These are phyloP conservation scores for Sporobolomyces roseus DNA, from an alignment of 768 basidiomycete species.

Conservation along the genomic window DNA sequence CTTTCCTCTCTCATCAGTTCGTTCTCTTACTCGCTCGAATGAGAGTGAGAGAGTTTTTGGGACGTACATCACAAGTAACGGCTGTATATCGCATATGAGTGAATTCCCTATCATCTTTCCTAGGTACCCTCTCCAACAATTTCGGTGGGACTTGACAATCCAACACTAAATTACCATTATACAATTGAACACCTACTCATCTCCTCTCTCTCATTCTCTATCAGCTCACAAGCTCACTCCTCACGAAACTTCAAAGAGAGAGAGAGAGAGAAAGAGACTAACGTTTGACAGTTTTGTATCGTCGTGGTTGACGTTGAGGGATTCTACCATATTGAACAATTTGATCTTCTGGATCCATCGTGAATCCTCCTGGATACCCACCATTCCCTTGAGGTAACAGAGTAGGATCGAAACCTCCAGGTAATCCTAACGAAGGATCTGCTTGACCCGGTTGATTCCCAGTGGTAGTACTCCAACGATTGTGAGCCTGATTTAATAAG, in stretches of 20 bases:
- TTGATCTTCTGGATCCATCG: constrained; percentile 23
- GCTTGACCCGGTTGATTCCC: constrained; percentile 18
- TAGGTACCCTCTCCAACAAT: constrained; percentile 73
- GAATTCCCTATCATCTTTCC: constrained; percentile 78
- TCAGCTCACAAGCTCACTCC: no score
- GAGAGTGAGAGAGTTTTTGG: no score
- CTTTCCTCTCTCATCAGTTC: no score
- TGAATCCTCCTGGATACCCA: neutral
- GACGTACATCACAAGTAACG: constrained; percentile 71
- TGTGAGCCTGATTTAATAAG: constrained; percentile 2
- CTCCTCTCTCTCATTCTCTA: no score
- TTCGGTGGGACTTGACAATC: constrained; percentile 89
- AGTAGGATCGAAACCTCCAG: constrained; percentile 25
- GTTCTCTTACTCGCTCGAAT: neutral
- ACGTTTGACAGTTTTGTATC: constrained; percentile 90
- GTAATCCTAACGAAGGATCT: constrained; percentile 18
- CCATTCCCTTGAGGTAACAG: constrained; percentile 50
- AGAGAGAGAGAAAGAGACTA: constrained; percentile 58
- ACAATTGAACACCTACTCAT: constrained; percentile 54
- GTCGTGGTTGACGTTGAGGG: constrained; percentile 79
- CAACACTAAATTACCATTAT: constrained; percentile 84
- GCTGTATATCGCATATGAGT: constrained; percentile 95
- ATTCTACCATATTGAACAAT: constrained; percentile 72
- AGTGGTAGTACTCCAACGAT: constrained; percentile 4
- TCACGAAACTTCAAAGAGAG: neutral